These are phyloP conservation scores for Russula vinacea DNA, from an alignment of 768 basidiomycete genomes.

Conservation along the genomic window DNA sequence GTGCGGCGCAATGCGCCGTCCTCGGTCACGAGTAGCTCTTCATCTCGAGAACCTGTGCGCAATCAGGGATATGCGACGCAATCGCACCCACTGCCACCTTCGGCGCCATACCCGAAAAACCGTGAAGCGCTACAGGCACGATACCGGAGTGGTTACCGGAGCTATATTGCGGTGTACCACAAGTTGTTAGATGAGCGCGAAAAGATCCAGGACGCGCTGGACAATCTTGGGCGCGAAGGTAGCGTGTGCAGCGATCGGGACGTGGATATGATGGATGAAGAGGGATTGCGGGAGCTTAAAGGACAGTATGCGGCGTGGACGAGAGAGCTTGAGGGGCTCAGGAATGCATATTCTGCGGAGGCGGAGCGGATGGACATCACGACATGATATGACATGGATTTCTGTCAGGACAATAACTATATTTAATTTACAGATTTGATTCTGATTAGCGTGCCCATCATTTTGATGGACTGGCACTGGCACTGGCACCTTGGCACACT, in stretches of 20 bases:
- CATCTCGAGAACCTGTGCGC: conserved; percentile 35
- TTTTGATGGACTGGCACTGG: too few relatives aligned
- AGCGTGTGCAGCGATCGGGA: conserved; percentile 50
- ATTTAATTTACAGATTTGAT: conserved; percentile 8
- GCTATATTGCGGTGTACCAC: conserved; percentile 49
- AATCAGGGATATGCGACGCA: conserved; percentile 12
- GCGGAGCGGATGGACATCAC: conserved; percentile 28
- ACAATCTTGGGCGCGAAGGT: conserved; percentile 39
- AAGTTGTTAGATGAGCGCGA: conserved; percentile 49
- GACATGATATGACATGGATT: background rate
- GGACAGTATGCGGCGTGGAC: conserved; percentile 46
- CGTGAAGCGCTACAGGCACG: conserved; percentile 50
- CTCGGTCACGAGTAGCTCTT: conserved; percentile 33
- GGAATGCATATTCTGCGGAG: conserved; percentile 38
- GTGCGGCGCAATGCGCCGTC: conserved; percentile 29
- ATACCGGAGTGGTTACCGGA: conserved; percentile 51
- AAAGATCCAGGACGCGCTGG: conserved; percentile 53
- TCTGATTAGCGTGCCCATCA: background rate
- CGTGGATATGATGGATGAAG: conserved; percentile 43
- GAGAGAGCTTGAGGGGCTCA: conserved; percentile 55
- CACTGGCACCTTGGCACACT: too few relatives aligned
- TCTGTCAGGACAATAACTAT: conserved; percentile 19
- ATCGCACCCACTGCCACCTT: conserved; percentile 16
- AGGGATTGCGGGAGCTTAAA: conserved; percentile 49
- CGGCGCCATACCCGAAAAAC: conserved; percentile 44